Conservation (phyloP, 257 asterid species). For the Osmanthus fragrans region DNA sequence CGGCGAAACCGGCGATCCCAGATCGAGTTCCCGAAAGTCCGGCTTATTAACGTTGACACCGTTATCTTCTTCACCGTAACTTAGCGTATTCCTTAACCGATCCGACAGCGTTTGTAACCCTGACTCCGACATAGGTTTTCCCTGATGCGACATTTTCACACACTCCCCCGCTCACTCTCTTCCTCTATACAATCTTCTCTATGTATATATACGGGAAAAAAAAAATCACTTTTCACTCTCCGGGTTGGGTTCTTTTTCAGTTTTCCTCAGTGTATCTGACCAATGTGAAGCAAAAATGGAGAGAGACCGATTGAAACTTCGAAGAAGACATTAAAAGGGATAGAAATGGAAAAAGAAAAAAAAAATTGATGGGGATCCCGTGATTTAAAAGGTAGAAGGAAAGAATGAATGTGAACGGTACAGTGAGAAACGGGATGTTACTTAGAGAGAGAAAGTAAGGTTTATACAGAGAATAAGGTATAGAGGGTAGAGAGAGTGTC, state of each 20-base stretch:
- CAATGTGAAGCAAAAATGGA: conserved; percentile 35
- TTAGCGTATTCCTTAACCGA: conserved; percentile 40
- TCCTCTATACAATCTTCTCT: neutral
- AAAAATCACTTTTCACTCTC: neutral
- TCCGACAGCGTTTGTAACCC: conserved; percentile 45
- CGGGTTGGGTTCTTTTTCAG: neutral
- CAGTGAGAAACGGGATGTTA: conserved; percentile 25
- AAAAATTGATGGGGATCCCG: conserved; percentile 53
- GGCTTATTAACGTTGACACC: conserved; percentile 41
- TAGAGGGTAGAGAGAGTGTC: neutral
- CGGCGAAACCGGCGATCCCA: conserved; percentile 59
- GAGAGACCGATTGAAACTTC: conserved; percentile 13
- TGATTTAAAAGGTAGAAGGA: conserved; percentile 45
- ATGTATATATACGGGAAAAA: neutral
- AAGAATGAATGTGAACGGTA: conserved; percentile 50
- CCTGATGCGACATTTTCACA: conserved; percentile 42
- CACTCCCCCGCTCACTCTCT: conserved; percentile 1
- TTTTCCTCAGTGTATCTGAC: neutral
- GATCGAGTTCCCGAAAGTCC: conserved; percentile 61
- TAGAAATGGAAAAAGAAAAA: conserved; percentile 11
- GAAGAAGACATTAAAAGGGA: conserved; percentile 28
- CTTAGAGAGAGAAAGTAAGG: conserved; percentile 33
- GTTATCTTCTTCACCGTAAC: conserved; percentile 19
- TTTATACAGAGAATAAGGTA: conserved; percentile 30
- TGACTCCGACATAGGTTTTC: conserved; percentile 32